A percentile compares a stretch with the other conserved stretches of the same genome.
Conservation (phyloP, 164 flowering plant genomes). For the Dillenia turbinata region DNA sequence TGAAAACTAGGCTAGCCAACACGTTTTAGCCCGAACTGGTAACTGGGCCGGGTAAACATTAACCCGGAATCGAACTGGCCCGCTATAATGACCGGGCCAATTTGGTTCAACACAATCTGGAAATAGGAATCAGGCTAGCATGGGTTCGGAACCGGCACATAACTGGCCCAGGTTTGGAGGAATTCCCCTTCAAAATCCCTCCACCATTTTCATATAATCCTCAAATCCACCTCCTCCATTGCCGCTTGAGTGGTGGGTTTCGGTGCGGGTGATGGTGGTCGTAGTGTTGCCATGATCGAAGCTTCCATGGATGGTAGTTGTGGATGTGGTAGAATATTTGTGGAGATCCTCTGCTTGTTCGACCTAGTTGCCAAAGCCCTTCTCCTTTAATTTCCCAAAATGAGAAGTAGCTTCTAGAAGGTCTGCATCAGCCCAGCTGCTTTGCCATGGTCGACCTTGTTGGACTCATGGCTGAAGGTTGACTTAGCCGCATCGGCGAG, state of each 20-base stretch:
- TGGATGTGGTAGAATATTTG: slow-evolving; percentile 28
- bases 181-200: slow-evolving; percentile 36
- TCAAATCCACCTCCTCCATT: slow-evolving; percentile 33
- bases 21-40: too few relatives aligned
- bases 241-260: slow-evolving; percentile 8
- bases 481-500: slow-evolving; percentile 43
- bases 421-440: slow-evolving; percentile 48
- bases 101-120: too few relatives aligned
- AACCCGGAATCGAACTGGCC: too few relatives aligned
- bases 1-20: too few relatives aligned
- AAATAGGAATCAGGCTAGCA: too few relatives aligned
- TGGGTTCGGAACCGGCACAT: too few relatives aligned
- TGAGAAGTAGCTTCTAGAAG: slow-evolving; percentile 41
- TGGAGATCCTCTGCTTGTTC: slow-evolving; percentile 48
- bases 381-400: slow-evolving; percentile 42
- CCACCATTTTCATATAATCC: slow-evolving; percentile 45
- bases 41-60: too few relatives aligned
- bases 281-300: not conserved
- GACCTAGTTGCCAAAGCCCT: slow-evolving; percentile 34
- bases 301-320: not conserved
- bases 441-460: slow-evolving; percentile 36
- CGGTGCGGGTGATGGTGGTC: not conserved
- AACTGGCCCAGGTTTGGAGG: too few relatives aligned
- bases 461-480: slow-evolving; percentile 14
- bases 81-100: too few relatives aligned